Base-by-base conservation (phyloP, 106 monocot species). In the Amphibolis antarctica region DNA sequence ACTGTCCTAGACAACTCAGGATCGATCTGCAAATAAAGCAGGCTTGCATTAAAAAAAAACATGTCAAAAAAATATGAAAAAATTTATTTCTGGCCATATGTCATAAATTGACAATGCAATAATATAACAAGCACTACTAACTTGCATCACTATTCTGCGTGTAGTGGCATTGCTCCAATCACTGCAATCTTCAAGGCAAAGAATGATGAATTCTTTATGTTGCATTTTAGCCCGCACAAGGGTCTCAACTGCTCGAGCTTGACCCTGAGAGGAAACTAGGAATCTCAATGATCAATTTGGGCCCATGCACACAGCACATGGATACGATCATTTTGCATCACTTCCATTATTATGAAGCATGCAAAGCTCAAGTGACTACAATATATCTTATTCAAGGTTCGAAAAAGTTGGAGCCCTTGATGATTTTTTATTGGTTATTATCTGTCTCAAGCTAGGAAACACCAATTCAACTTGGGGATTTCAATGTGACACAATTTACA, bases 161-260 rank as follows among this genome's bases (percentile, higher is more conserved):
- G 92, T 92, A 24, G 79, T 92, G 62, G 92, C 92, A 72, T 92
- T 92, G 75, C 86, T 86, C 92, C 92, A 92, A 63, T 92, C 92
- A 70, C 84, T 84, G 55, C 79, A 81, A 66, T 92, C 92, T 72
- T 92, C 92, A 44, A 92, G 83, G 55, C 92, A 92, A 51, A 92
- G 72, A 55, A 92, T 86, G 63, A 92, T 86, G 53, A 82, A 81
- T 67, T 92, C 92, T 53, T 79, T 86, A 49, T 79, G 83, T 31
- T 86, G 86, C 79, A 92, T 86, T 69, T 86, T 92, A 50, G 92
- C 83, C 49, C 86, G 77, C 45, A 92, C 84, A 70, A 92, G 86
- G 28, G 79, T 70, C 78, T 92, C 92, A 28, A 92, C 92, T 50
- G 92, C 86, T 51, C 77, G 81, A 46, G 86, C 83, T 75, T 92